Evolutionary conservation across 495 filamentous ascomycete species (phyloP), one percentile per base, ranked within the genome.

Genomic region (Lasiosphaeria hispida): DNA sequence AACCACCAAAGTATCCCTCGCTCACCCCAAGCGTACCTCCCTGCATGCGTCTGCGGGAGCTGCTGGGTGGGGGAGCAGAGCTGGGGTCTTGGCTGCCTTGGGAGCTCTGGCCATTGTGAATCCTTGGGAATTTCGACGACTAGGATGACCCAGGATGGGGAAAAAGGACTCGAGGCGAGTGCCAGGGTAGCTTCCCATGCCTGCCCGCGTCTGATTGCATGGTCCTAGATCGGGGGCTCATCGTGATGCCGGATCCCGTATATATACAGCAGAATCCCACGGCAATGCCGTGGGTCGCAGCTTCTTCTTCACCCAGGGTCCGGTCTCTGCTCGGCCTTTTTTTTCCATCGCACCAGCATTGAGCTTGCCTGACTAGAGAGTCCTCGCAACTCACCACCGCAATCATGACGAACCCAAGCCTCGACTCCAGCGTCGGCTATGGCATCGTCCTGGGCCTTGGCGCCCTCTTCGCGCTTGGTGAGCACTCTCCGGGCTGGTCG

Each of bases 381-480:
- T 34, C 36, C 19, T 35, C 19, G 33, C 14, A 19, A 35, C 11
- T 37, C 51, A 43, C 55, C 53, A n/a, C 53, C 19, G 61, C 61
- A 36, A 62, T 60, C 55, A 62, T 64, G 58, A 43, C 41, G 42
- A 55, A 41, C n/a, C 68, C 86, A 17, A 84, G 89, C 6, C 77
- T 94, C 18, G 77, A 75, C 54, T 82, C 88, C 65, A 85, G 81
- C 43, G 88, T 87, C 65, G 90, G 90, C 63, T 94, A 93, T 84
- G 90, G 88, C 55, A 87, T 95, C 66, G 87, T 93, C 55, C 72
- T 93, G 11, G 89, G 90, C 14, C 72, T 92, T 18, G 88, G 88
- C 17, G 84, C 85, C 69, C 79, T 80, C 40, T 94, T 94, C 75
- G 89, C 90, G 9, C 70, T 92, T 58, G 90, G 89, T 91, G 65